Evolutionary conservation across 163 green algal genomes (phyloP).

Genomic region (Scenedesmus sp.): DNA sequence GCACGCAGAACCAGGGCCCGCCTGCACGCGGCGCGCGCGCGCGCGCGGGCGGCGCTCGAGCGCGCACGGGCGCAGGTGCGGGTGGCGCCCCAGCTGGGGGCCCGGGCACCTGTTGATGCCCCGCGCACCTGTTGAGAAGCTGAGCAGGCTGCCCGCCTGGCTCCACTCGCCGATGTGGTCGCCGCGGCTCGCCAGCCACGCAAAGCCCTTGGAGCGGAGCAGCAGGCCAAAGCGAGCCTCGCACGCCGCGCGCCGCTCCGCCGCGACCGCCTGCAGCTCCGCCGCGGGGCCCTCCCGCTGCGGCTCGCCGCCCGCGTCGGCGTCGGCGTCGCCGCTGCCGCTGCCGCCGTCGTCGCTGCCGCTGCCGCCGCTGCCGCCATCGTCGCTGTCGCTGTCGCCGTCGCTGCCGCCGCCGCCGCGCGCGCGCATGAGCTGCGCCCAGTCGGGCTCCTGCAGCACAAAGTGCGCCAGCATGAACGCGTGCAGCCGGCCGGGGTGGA

Average conservation of each 20-base stretch:
- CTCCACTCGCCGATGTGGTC: slow-evolving; percentile 77
- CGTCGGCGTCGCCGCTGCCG: neutral
- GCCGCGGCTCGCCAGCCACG: slow-evolving; percentile 70
- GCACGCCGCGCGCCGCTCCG: slow-evolving; percentile 10
- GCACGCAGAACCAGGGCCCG: slow-evolving; percentile 60
- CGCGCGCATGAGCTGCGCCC: slow-evolving; percentile 43
- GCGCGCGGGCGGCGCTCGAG: too few species aligned
- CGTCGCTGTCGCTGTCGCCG: slow-evolving; percentile 11
- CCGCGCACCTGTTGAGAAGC: slow-evolving; percentile 53
- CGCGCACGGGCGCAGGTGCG: neutral
- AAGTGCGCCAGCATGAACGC: slow-evolving; percentile 61
- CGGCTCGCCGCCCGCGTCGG: slow-evolving; percentile 8
- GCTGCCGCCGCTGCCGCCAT: neutral
- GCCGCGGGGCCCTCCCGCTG: slow-evolving; percentile 18
- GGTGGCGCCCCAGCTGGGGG: neutral
- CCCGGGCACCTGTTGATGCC: neutral
- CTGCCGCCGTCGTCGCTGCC: slow-evolving; percentile 21
- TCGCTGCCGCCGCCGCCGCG: neutral
- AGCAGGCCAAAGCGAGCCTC: slow-evolving; percentile 48
- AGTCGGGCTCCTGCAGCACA: slow-evolving; percentile 69
- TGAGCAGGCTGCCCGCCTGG: slow-evolving; percentile 60
- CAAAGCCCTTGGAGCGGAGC: slow-evolving; percentile 79
- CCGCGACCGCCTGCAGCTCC: slow-evolving; percentile 29
- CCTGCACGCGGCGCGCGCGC: slow-evolving; percentile 35
- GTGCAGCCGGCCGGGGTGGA: slow-evolving; percentile 78